Evolutionary conservation across 345 rosid species (phyloP).

Genomic region (Rhodamnia argentea): DNA sequence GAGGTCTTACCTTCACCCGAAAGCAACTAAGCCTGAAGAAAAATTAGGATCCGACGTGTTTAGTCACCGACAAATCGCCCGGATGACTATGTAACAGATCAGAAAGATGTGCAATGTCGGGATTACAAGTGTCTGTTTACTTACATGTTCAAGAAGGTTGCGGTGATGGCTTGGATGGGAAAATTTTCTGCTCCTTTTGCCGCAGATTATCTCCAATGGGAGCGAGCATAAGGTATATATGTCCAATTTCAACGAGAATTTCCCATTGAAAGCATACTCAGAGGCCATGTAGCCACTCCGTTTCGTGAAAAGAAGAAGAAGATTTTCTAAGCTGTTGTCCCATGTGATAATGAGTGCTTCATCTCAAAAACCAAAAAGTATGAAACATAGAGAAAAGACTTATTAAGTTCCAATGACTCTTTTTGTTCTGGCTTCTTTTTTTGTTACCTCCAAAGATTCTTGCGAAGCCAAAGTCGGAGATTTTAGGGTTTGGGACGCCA

Average conservation of each 20-base stretch:
- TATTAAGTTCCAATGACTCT: constrained; percentile 41
- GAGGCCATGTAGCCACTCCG: constrained; percentile 3
- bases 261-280: constrained; percentile 22
- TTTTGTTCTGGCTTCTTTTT: constrained; percentile 29
- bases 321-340: neutral
- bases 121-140: neutral
- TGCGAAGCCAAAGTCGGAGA: constrained; percentile 45
- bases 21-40: constrained; percentile 14
- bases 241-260: constrained; percentile 33
- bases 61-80: neutral
- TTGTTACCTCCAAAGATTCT: constrained; percentile 32
- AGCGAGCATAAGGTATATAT: constrained; percentile 40
- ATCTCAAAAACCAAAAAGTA: neutral
- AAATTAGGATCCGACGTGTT: neutral
- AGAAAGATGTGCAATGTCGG: neutral
- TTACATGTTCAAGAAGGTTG: constrained; percentile 12
- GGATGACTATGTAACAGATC: neutral
- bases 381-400: neutral
- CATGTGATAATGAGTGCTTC: neutral
- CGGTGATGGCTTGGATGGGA: constrained; percentile 8
- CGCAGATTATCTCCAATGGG: constrained; percentile 34
- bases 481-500: constrained; percentile 35
- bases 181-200: constrained; percentile 35
- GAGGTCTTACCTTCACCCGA: constrained; percentile 5
- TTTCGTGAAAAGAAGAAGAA: neutral